Evolutionary conservation across 805 yeast genomes (phyloP).

Genomic region (Komagataella pseudopastoris): DNA sequence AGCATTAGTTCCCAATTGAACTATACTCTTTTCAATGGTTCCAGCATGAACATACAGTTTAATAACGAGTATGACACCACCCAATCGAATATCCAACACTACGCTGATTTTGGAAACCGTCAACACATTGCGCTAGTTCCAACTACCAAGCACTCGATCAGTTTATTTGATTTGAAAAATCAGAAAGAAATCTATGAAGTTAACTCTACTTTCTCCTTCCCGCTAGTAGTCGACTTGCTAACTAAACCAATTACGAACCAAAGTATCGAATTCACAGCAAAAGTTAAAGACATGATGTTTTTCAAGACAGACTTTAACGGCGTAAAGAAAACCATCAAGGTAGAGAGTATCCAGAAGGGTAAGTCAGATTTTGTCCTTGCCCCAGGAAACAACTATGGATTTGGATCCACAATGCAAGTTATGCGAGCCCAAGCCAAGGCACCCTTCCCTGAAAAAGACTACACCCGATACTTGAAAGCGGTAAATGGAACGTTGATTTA

Average conservation of each 20-base stretch:
- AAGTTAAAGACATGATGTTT: slow-evolving; percentile 11
- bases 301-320: slow-evolving; percentile 10
- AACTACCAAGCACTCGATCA: slow-evolving; percentile 11
- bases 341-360: slow-evolving; percentile 26
- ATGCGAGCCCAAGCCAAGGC: slow-evolving; percentile 12
- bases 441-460: slow-evolving; percentile 11
- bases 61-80: slow-evolving; percentile 16
- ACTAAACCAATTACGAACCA: slow-evolving; percentile 9
- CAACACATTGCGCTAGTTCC: slow-evolving; percentile 18
- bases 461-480: slow-evolving; percentile 18
- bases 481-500: slow-evolving; percentile 15
- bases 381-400: slow-evolving; percentile 32
- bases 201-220: slow-evolving; percentile 13
- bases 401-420: slow-evolving; percentile 22
- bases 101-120: slow-evolving; percentile 23
- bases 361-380: slow-evolving; percentile 27
- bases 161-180: slow-evolving; percentile 10
- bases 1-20: slow-evolving; percentile 20
- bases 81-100: slow-evolving; percentile 23
- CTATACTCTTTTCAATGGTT: slow-evolving; percentile 25
- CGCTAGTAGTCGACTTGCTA: slow-evolving; percentile 14
- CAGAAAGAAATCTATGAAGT: slow-evolving; percentile 5
- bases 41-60: slow-evolving; percentile 16
- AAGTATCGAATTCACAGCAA: slow-evolving; percentile 16
- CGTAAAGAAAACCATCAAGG: slow-evolving; percentile 9